Base-by-base conservation (phyloP, 208 protist species). In the Leishmania braziliensis region DNA sequence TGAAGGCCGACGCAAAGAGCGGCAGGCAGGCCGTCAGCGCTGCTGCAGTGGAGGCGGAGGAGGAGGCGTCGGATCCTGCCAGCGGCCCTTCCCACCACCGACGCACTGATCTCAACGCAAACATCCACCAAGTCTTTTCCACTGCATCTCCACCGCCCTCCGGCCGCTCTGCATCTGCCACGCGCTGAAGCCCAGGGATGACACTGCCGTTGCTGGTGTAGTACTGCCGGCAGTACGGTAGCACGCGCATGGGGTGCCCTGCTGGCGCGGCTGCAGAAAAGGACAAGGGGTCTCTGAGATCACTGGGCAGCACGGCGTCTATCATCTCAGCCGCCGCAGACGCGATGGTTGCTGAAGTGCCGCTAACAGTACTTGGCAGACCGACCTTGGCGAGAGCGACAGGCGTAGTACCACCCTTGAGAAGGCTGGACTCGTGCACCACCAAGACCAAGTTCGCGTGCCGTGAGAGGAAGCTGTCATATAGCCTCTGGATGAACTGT, bases 371-470 rank as follows among this genome's bases (percentile, higher is more conserved):
- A 29, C 60, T 50, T n/a, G 58, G 23, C 48, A 48, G 58, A 76
- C 75, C 69, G 29, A 82, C 33, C 58, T 66, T 58, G 54, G 66
- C 60, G 26, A 96, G 54, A 20, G 65, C 58, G 1, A 60, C 78
- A 18, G 88, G 81, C 2, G 84, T 90, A 63, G 85, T 87, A 18
- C 91, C 92, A 69, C 92, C 94, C 66, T 81, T 88, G 71, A 71
- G 78, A 54, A 96, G 75, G 75, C 94, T 95, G 3, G 86, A 85
- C 77, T 95, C 90, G 81, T 95, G 92, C 77, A 88, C 88, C 70
- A 97, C 88, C 36, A 97, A 39, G 5, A 97, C 90, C 46, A 97
- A 76, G 78, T 97, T 95, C 20, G 92, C 94, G 75, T 87, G 86
- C 77, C 91, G 82, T 18, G 89, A 88, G 39, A 97, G 84, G 56